These are phyloP conservation scores for Carnegiea gigantea DNA, from an alignment of 179 eudicot species.

Conservation along the genomic window DNA sequence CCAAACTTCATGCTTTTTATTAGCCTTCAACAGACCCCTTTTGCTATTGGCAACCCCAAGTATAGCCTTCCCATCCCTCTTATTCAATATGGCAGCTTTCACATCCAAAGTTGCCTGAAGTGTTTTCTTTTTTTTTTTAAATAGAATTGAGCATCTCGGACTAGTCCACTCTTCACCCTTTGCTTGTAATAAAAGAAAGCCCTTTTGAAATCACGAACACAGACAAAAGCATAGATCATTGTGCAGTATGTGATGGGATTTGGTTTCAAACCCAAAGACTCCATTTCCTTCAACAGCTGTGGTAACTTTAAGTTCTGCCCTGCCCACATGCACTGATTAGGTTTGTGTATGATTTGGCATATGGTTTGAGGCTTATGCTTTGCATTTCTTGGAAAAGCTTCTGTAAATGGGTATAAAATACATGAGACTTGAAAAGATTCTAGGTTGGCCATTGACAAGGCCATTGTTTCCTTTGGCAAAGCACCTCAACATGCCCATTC, in stretches of 20 bases:
- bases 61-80: slow-evolving; percentile 73
- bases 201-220: slow-evolving; percentile 86
- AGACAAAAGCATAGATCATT: slow-evolving; percentile 81
- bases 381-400: slow-evolving; percentile 75
- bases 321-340: slow-evolving; percentile 87
- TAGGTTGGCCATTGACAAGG: too few species aligned
- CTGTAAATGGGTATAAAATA: too few species aligned
- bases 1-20: slow-evolving; percentile 94
- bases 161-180: slow-evolving; percentile 84
- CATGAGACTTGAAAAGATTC: too few species aligned
- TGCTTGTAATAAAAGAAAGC: slow-evolving; percentile 82
- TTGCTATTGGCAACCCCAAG: slow-evolving; percentile 79
- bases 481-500: too few species aligned
- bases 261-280: slow-evolving; percentile 60
- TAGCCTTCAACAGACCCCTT: slow-evolving; percentile 56
- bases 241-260: slow-evolving; percentile 84
- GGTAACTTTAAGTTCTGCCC: slow-evolving; percentile 82
- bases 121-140: too few species aligned
- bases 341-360: slow-evolving; percentile 80
- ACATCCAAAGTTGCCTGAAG: slow-evolving; percentile 73
- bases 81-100: slow-evolving; percentile 77
- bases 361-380: slow-evolving; percentile 53
- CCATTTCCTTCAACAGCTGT: slow-evolving; percentile 83
- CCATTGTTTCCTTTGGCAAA: too few species aligned
- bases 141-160: slow-evolving; percentile 77